Conservation (phyloP, 2,329 filamentous ascomycete species). For the Arthrobotrys pseudoclavata region DNA sequence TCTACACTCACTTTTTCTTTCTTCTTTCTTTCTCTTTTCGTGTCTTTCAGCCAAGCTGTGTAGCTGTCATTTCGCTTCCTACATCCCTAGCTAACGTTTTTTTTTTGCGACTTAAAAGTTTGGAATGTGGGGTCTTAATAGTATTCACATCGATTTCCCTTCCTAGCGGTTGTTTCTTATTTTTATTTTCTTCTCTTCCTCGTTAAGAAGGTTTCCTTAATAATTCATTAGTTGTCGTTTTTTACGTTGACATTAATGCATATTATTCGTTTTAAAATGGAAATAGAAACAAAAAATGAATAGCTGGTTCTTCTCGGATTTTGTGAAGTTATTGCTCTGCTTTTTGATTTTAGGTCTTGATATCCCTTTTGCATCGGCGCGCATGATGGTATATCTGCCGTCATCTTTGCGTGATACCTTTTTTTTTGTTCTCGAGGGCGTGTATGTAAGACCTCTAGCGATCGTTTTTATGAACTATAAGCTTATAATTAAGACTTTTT, state of each 20-base stretch:
- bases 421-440: too few species aligned
- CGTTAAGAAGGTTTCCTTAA: background rate
- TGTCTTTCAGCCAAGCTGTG: background rate
- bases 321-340: too few species aligned
- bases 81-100: slow-evolving; percentile 3
- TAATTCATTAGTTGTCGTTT: background rate
- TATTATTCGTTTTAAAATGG: background rate
- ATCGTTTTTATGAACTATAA: too few species aligned
- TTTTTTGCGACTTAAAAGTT: background rate
- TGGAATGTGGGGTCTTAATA: slow-evolving; percentile 19
- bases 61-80: background rate
- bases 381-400: too few species aligned
- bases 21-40: background rate
- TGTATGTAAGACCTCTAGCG: too few species aligned
- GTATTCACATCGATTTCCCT: slow-evolving; percentile 3
- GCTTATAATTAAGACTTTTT: too few species aligned
- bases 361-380: too few species aligned
- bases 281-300: too few species aligned
- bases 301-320: too few species aligned
- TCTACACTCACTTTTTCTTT: background rate
- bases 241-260: background rate
- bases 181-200: background rate
- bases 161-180: background rate
- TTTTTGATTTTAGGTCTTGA: too few species aligned
- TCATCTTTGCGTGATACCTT: too few species aligned